Conservation (phyloP, 345 rosid genomes). For the Citrus hindsii region DNA sequence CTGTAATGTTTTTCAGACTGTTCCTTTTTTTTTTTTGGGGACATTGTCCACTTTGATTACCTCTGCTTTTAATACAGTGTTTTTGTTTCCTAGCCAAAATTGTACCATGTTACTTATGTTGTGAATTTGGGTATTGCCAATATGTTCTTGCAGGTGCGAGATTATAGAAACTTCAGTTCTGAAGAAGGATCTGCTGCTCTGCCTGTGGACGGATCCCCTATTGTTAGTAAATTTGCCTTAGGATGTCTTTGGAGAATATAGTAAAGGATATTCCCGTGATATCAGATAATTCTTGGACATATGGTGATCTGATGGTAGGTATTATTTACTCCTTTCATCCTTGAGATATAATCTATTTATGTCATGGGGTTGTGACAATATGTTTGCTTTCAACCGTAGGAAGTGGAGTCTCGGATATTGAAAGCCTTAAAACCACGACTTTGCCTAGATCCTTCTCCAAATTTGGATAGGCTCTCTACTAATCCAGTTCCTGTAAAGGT, state of each 20-base stretch:
- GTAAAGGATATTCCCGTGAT: constrained; percentile 85
- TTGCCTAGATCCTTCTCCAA: constrained; percentile 86
- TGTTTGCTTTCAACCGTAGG: constrained; percentile 42
- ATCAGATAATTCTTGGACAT: constrained; percentile 87
- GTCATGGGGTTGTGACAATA: neutral
- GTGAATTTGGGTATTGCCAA: neutral
- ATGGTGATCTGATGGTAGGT: constrained; percentile 92
- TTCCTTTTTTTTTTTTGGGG: neutral
- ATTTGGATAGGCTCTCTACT: constrained; percentile 72
- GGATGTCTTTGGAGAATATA: constrained; percentile 84
- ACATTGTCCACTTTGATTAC: neutral
- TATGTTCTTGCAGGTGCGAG: constrained; percentile 64
- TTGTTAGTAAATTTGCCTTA: constrained; percentile 61
- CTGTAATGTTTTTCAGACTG: neutral
- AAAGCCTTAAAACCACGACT: constrained; percentile 92
- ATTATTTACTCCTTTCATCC: neutral
- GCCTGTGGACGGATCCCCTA: constrained; percentile 37
- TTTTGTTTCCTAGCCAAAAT: neutral
- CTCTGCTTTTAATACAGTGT: neutral
- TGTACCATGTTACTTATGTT: neutral
- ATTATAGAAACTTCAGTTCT: constrained; percentile 55
- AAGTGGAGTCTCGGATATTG: constrained; percentile 90
- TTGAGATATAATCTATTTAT: constrained; percentile 8
- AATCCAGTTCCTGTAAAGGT: constrained; percentile 59
- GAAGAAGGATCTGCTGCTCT: constrained; percentile 44